Conservation (phyloP, 192 early-diverging fungal species). For the Geranomyces michiganensis region DNA sequence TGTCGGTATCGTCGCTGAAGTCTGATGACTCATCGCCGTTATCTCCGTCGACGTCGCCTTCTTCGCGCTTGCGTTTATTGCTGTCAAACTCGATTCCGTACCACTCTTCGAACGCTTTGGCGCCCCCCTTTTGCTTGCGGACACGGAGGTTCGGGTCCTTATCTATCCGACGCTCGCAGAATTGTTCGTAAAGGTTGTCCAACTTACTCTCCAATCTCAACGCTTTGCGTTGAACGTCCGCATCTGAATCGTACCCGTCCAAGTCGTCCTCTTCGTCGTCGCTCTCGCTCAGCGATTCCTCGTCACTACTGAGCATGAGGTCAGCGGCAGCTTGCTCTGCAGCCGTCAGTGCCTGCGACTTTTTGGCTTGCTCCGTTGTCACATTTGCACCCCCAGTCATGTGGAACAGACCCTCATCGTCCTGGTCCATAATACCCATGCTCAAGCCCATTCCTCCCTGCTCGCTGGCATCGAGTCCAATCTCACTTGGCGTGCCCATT, state of each 20-base stretch:
- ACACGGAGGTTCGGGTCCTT: slow-evolving; percentile 76
- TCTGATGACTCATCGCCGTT: slow-evolving; percentile 40
- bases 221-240: slow-evolving; percentile 50
- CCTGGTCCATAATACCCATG: slow-evolving; percentile 24
- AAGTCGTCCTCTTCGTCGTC: slow-evolving; percentile 43
- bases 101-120: slow-evolving; percentile 62
- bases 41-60: slow-evolving; percentile 34
- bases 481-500: slow-evolving; percentile 59
- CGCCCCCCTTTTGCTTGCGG: slow-evolving; percentile 64
- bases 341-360: neutral
- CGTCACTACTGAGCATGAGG: slow-evolving; percentile 12
- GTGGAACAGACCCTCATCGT: slow-evolving; percentile 27
- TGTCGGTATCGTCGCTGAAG: slow-evolving; percentile 33
- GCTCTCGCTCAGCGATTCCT: slow-evolving; percentile 38
- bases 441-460: slow-evolving; percentile 14
- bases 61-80: slow-evolving; percentile 44
- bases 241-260: slow-evolving; percentile 58
- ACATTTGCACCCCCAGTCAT: slow-evolving; percentile 8
- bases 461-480: slow-evolving; percentile 49
- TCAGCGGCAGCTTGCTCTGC: neutral
- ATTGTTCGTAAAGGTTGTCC: slow-evolving; percentile 71
- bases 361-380: slow-evolving; percentile 2
- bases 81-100: slow-evolving; percentile 56
- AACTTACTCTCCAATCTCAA: slow-evolving; percentile 46
- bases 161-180: slow-evolving; percentile 70